Evolutionary conservation across 1,284 basidiomycete genomes (phyloP), one percentile per base, ranked within the genome.

Genomic region (Malassezia vespertilionis): DNA sequence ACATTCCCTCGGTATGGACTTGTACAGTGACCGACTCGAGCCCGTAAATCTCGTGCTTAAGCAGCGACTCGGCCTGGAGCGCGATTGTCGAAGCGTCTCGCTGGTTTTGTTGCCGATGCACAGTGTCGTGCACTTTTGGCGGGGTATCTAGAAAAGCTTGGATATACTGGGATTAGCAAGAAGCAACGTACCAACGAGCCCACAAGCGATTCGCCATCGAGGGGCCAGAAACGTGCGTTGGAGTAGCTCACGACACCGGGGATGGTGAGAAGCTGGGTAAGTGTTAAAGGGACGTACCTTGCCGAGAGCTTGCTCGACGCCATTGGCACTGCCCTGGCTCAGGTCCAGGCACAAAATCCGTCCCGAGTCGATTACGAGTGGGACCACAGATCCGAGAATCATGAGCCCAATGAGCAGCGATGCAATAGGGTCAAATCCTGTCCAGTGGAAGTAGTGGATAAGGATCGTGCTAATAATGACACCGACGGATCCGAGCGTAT

Each of bases 371-470:
- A 91, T 78, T 20, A 99, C 88, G 31, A 99, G 80, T 7, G 93
- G 93, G 17, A 93, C 77, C 17, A 97, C 93, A 62, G 86, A 89
- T 3, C 85, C 91, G 22, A 88, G 85, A 60, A 99, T 99, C 54
- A 99, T 76, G 8, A 86, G 74, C 1, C 93, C 93, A 61, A 99
- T 99, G 20, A 99, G 90, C 30, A 99, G 75, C 9, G 88, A 93
- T 0, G 93, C 93, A 53, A 99, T 89, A 2, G 93, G 93, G 72
- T 99, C 93, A 69, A 96, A 99, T 14, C 90, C 90, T 2, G 93
- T 97, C 90, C 90, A 97, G n/a, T 91, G 91, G 61, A 93, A 97
- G 51, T 82, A 82, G 61, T 91, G 82, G 58, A 99, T 97, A 50
- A 97, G 78, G 12, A 97, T 75, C 3, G 93, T 99, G 18, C 90